Evolutionary conservation across 768 basidiomycete genomes (phyloP), one percentile per base, ranked within the genome.

Genomic region (Trametes punicea): DNA sequence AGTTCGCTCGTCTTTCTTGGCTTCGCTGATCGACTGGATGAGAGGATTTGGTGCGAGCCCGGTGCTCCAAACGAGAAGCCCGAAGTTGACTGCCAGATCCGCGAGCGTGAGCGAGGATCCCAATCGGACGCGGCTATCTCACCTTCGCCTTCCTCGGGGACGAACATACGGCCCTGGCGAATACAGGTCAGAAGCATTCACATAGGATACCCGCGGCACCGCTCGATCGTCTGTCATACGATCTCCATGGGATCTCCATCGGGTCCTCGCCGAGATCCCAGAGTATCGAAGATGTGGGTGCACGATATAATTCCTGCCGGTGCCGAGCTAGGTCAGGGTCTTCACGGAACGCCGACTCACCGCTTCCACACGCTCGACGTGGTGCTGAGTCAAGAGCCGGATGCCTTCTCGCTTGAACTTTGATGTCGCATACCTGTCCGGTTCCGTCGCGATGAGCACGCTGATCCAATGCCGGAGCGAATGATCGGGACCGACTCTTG

Each of bases 61-160:
- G 2, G 93, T 94, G 57, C 85, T 87, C 92, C 92, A 94, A 15
- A 94, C 90, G 10, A 91, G 78, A 20, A 94, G 73, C 23, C 93
- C 91, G 68, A 87, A 90, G 6, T 82, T 84, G 33, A 91, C 90
- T 90, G 25, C 30, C 27, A 36, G 34, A 8, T 36, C n/a, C 36
- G 56, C 13, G 59, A 42, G 56, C 60, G 7, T 41, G 34, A 34
- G 45, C 48, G 21, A 46, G 11, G 40, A 62, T 23, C 21, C 4
- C 25, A 11, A 27, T 23, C 23, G 38, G 41, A 47, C 25, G 18
- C 25, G 18, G 30, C 26, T 34, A 16, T 18, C 65, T 39, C 55
- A 85, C 87, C 83, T 80, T 87, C 83, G 56, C 85, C 88, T 46
- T 81, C 78, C 63, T 89, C 87, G 67, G 81, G 84, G 42, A 88